Conservation (phyloP, 768 basidiomycete genomes). For the Galerina sulciceps region DNA sequence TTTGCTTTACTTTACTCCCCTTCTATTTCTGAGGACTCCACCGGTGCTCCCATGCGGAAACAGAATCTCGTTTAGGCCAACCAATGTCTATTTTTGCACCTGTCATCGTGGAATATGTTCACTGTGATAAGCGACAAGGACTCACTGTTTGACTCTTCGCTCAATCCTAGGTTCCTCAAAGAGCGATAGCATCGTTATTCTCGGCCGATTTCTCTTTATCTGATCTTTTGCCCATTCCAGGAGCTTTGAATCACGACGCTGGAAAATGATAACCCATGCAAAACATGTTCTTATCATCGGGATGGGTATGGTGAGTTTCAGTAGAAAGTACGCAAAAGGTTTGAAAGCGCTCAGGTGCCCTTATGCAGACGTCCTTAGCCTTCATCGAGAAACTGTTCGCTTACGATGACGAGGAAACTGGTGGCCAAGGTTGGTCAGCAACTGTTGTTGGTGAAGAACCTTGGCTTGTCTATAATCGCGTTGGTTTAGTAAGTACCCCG, state of each 20-base stretch:
- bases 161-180: neutral
- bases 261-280: neutral
- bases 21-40: no score
- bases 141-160: neutral
- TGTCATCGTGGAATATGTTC: neutral
- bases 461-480: conserved; percentile 60
- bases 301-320: conserved; percentile 21
- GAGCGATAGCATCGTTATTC: neutral
- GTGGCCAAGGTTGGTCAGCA: conserved; percentile 44
- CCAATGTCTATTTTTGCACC: neutral
- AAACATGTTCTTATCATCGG: conserved; percentile 16
- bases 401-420: conserved; percentile 46
- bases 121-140: neutral
- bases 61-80: neutral
- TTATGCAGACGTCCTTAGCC: conserved; percentile 36
- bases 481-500: conserved; percentile 35
- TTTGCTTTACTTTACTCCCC: no score
- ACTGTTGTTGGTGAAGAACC: conserved; percentile 64
- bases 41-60: no score
- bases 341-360: neutral
- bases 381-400: conserved; percentile 74
- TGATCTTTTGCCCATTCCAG: neutral
- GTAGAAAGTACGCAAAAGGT: neutral
- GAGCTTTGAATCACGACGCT: neutral
- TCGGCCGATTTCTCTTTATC: neutral